A percentile compares a stretch with the other conserved stretches of the same genome.
Evolutionary conservation across 805 yeast genomes (phyloP).

Genomic region (Sugiyamaella marilandica): DNA sequence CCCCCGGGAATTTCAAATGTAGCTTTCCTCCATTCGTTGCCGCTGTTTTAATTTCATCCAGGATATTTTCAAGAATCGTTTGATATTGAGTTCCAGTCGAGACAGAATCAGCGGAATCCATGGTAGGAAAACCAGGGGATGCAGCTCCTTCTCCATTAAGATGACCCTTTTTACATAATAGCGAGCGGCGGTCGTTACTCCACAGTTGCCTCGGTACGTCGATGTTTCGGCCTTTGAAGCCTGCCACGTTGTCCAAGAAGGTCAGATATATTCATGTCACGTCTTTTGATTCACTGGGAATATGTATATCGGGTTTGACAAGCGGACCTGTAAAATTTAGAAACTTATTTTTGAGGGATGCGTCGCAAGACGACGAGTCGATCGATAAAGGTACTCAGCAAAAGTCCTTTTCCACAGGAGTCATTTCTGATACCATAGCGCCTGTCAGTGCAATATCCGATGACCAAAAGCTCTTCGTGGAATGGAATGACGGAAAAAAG

Average conservation of each 20-base stretch:
- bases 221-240: too few relatives aligned
- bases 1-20: not conserved
- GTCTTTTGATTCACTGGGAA: constrained; percentile 11
- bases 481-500: constrained; percentile 46
- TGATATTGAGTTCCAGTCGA: too few relatives aligned
- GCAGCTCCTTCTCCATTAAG: not conserved
- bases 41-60: not conserved
- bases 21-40: not conserved
- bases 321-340: constrained; percentile 17
- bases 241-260: too few relatives aligned
- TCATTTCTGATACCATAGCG: constrained; percentile 32
- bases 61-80: not conserved
- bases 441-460: constrained; percentile 29
- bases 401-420: constrained; percentile 59
- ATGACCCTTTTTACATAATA: not conserved
- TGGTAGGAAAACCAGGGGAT: too few relatives aligned
- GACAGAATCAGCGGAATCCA: too few relatives aligned
- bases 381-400: constrained; percentile 55
- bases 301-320: constrained; percentile 15
- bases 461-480: constrained; percentile 36
- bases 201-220: not conserved
- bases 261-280: constrained; percentile 8
- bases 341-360: constrained; percentile 54
- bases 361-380: constrained; percentile 46
- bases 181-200: not conserved